Evolutionary conservation across 2,329 filamentous ascomycete species (phyloP).

Genomic region (Pseudocercospora fuligena): DNA sequence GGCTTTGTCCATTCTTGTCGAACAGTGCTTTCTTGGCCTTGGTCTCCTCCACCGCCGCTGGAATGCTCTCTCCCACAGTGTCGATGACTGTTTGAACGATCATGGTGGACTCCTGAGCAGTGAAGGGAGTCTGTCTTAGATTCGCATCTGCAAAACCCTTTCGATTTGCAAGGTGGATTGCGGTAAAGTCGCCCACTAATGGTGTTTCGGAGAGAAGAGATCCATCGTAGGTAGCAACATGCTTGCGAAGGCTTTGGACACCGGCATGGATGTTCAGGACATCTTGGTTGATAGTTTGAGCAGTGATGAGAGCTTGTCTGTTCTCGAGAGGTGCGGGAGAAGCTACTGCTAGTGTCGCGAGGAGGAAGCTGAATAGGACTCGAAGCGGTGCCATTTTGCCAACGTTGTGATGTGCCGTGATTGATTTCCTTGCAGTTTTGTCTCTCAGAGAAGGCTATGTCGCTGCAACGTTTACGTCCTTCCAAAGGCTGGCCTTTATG

Average conservation of each 20-base stretch:
- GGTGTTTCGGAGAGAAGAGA: slow-evolving; percentile 18
- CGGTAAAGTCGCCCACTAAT: slow-evolving; percentile 28
- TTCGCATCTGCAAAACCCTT: slow-evolving; percentile 32
- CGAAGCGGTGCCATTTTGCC: slow-evolving; percentile 3
- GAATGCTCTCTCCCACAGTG: slow-evolving; percentile 30
- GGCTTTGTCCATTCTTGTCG: slow-evolving; percentile 17
- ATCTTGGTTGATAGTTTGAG: slow-evolving; percentile 28
- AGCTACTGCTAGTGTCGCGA: slow-evolving; percentile 15
- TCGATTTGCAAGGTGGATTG: slow-evolving; percentile 33
- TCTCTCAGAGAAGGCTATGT: neutral
- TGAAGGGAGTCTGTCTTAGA: slow-evolving; percentile 24
- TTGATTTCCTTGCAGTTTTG: neutral
- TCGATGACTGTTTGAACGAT: slow-evolving; percentile 30
- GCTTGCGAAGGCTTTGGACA: slow-evolving; percentile 26
- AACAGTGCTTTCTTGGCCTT: slow-evolving; percentile 29
- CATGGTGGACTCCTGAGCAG: slow-evolving; percentile 23
- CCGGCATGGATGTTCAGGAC: slow-evolving; percentile 30
- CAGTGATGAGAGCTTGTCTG: slow-evolving; percentile 26
- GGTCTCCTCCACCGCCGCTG: slow-evolving; percentile 26
- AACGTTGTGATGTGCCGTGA: neutral
- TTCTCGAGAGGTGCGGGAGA: slow-evolving; percentile 10
- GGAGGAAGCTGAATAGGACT: slow-evolving; percentile 2
- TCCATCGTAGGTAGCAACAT: slow-evolving; percentile 22
- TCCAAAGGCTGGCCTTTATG: neutral
- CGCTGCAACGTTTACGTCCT: neutral